Conservation (phyloP, 257 asterid genomes). For the Solanum dulcamara region DNA sequence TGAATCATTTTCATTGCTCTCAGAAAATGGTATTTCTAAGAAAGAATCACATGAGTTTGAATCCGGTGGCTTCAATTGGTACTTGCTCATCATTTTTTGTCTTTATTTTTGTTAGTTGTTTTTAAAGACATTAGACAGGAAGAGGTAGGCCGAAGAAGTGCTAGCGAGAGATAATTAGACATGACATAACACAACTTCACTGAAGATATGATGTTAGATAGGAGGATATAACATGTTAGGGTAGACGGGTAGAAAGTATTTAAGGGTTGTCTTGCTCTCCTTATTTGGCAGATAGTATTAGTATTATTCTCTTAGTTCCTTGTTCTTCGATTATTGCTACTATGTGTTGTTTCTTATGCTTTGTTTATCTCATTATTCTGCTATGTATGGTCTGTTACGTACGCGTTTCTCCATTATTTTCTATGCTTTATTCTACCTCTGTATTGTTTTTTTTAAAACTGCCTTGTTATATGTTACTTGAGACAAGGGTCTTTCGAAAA, state of each 20-base stretch:
- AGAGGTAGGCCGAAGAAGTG: not conserved
- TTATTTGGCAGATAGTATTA: not conserved
- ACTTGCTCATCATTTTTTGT: not conserved
- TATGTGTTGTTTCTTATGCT: not conserved
- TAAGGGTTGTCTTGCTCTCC: no score
- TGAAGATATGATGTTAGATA: no score
- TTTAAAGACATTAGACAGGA: not conserved
- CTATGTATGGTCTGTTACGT: not conserved
- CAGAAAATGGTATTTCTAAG: not conserved
- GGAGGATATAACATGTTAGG: no score
- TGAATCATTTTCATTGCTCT: not conserved
- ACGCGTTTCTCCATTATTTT: not conserved
- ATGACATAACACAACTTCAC: no score
- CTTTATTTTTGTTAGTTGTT: not conserved
- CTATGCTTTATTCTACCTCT: not conserved
- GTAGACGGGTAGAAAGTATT: no score
- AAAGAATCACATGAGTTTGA: not conserved
- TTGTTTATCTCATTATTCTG: not conserved
- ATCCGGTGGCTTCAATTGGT: not conserved
- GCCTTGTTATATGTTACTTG: not conserved
- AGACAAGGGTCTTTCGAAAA: not conserved
- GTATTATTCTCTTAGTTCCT: no score
- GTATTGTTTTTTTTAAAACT: no score
- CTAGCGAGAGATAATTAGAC: not conserved
- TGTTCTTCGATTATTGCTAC: not conserved